These are phyloP conservation scores for Hibiscus syriacus DNA, from an alignment of 345 rosid genomes.

Conservation along the genomic window DNA sequence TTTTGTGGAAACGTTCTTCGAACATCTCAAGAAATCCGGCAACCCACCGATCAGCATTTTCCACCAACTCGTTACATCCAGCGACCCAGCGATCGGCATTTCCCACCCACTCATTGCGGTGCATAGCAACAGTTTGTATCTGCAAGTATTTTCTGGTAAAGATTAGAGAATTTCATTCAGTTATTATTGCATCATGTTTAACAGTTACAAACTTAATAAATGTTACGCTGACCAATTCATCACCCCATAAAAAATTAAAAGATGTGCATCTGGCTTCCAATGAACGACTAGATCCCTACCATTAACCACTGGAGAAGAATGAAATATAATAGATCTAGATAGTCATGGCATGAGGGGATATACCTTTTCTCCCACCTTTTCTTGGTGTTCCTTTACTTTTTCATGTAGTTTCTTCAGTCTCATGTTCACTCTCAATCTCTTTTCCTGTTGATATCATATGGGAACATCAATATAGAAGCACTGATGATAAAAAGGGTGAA, in stretches of 20 bases:
- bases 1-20: conserved; percentile 97
- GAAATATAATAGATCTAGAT: not conserved
- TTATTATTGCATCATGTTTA: too few species aligned
- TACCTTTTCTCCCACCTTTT: conserved; percentile 77
- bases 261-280: too few species aligned
- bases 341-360: conserved; percentile 11
- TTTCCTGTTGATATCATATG: conserved; percentile 46
- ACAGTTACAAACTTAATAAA: too few species aligned
- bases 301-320: too few species aligned
- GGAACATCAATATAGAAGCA: not conserved
- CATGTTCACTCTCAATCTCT: conserved; percentile 88
- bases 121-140: conserved; percentile 77
- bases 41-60: conserved; percentile 96
- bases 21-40: conserved; percentile 97
- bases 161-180: not conserved
- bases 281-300: too few species aligned
- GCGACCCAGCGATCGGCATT: conserved; percentile 97
- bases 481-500: not conserved
- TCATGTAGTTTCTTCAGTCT: too few species aligned
- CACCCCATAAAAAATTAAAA: too few species aligned
- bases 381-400: conserved; percentile 90
- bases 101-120: conserved; percentile 89
- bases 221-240: too few species aligned
- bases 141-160: conserved; percentile 9
- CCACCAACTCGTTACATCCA: conserved; percentile 94